Base-by-base conservation (phyloP, 805 yeast genomes). In the Alloascoidea hylecoeti region DNA sequence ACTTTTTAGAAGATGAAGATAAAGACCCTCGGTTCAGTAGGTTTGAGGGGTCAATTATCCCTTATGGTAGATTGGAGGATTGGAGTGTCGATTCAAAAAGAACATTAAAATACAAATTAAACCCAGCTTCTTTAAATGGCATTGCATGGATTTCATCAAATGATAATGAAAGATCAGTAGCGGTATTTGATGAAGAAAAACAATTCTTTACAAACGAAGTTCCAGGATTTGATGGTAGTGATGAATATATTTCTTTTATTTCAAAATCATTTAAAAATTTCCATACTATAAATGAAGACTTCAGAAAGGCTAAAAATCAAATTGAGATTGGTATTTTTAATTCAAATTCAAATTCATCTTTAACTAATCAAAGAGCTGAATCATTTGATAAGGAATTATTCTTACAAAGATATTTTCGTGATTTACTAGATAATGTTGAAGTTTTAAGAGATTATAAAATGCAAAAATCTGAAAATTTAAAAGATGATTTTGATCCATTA, bases 1-100 rank as follows among this genome's bases (percentile, higher is more conserved):
- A 55, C 28, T 48, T 55, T 6, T 41, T 54, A 27, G 52, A 48
- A 32, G 53, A 53, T 28, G 60, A 53, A 15, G 58, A 53, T 27
- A 43, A 51, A 17, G 47, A 40, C 5, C 30, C 30, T 9, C 30
- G 30, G 30, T 23, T 23, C 9, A 23, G 9, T n/a, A 23, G 13
- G 9, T 23, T 43, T 9, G 42, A 38, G 5, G 50, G 44, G 12
- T 53, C 56, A 3, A 57, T 56, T 23, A 46, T 53, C 33, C 42
- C 42, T 6, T 18, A 34, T 15, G 58, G 53, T 4, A 43, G 38
- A 15, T 30, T 52, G 36, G 27, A 39, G 4, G 39, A 34, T 5
- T 52, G 51, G 50, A 23, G n/a, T n/a, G 33, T 30, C n/a, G 36
- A 39, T 14, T 35, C 42, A 2, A 42, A 42, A 5, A 40, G 57